Percentiles rank a stretch among this genome's conserved stretches.
These are phyloP conservation scores for Fusarium chaquense DNA, from an alignment of 2,329 filamentous ascomycete genomes.

Conservation along the genomic window DNA sequence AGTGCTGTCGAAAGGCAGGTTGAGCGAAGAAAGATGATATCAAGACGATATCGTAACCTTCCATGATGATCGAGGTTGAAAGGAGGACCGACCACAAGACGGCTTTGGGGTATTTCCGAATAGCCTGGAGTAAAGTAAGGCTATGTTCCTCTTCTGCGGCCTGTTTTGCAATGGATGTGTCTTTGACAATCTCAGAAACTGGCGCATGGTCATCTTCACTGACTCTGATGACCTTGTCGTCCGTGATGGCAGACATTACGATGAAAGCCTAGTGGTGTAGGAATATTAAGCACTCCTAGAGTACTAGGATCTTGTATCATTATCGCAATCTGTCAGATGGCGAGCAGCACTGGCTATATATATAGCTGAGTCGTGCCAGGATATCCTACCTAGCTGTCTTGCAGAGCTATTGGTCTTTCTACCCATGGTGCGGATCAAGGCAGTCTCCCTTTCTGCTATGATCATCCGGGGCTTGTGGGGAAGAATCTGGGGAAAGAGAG, in stretches of 20 bases:
- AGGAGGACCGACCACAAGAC: slow-evolving; percentile 40
- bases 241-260: slow-evolving; percentile 4
- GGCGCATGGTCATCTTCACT: slow-evolving; percentile 33
- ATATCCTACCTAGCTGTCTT: background rate
- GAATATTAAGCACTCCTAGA: background rate
- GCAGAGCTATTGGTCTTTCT: background rate
- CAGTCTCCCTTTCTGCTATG: background rate
- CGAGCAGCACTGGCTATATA: slow-evolving; percentile 17
- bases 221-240: slow-evolving; percentile 36
- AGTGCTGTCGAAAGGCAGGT: slow-evolving; percentile 47
- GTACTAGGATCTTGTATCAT: background rate
- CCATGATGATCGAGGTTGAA: slow-evolving; percentile 54
- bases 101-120: slow-evolving; percentile 32
- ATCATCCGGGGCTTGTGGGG: slow-evolving; percentile 17
- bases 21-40: slow-evolving; percentile 51
- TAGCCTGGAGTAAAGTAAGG: slow-evolving; percentile 30
- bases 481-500: slow-evolving; percentile 16
- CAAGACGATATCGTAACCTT: slow-evolving; percentile 49
- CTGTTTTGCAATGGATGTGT: slow-evolving; percentile 31
- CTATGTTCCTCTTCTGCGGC: slow-evolving; percentile 31
- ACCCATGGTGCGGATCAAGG: slow-evolving; percentile 6
- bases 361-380: slow-evolving; percentile 1
- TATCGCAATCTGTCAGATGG: background rate
- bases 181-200: slow-evolving; percentile 16
- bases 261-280: background rate